Base-by-base conservation (phyloP, 2,329 filamentous ascomycete species). In the Ceratocystis diversiconidia region DNA sequence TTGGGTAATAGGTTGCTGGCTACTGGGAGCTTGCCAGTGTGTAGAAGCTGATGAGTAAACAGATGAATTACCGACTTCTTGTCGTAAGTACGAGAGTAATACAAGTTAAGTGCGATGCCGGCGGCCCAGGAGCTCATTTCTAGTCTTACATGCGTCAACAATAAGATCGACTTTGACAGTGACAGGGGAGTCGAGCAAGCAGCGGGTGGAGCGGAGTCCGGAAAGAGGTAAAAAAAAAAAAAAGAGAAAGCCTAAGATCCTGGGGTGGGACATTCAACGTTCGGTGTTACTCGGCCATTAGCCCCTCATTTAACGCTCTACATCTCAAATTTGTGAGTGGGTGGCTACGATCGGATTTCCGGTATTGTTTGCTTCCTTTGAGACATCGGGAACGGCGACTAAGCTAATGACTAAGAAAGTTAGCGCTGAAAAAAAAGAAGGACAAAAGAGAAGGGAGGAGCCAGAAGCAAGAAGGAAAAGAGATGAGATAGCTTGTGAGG, bases 351-450 rank as follows among this genome's bases (percentile, higher is more conserved):
- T 59, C 28, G 55, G 55, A 36, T 59, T 59, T 59, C 55, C 55
- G 28, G 55, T 59, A 59, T 59, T 59, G 55, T 59, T 59, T 59
- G 25, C 12, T 36, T 59, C 55, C 55, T 41, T 41, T 59, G 30
- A 36, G 55, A 36, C 55, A 36, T 59, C 55, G 55, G 55, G 28
- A 59, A 59, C 55, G 28, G 28, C 55, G 55, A 59, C 55, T 3
- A 32, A 36, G 55, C 30, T 36, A 59, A 59, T 59, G 55, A 59
- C 55, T 10, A 59, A 36, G 28, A 4, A 19, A 22, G 55, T 12
- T 59, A 59, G 55, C n/a, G 55, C 17, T 8, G 32, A 59, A n/a
- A 59, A 36, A 19, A 22, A 30, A 30, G 28, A 32, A 57, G 30
- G 28, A 57, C 28, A 57, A 32, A 36, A 36, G 32, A 32, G 28